These are phyloP conservation scores for Ustanciosporium gigantosporum DNA, from an alignment of 1,284 basidiomycete genomes.

Conservation along the genomic window DNA sequence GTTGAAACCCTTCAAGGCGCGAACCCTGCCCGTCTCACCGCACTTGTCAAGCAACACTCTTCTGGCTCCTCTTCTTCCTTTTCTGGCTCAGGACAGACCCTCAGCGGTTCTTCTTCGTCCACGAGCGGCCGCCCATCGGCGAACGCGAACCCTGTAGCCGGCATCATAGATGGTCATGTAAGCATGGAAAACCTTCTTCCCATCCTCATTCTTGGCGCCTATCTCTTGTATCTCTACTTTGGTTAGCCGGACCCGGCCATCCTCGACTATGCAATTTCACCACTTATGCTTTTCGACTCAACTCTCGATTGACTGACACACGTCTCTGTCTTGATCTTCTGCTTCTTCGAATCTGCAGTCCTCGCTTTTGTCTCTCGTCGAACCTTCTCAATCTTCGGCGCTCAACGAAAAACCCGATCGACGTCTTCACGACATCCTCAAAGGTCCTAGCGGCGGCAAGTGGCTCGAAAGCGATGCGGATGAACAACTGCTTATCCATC, in stretches of 20 bases:
- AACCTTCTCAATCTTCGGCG: conserved; percentile 69
- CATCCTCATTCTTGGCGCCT: conserved; percentile 33
- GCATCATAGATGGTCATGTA: conserved; percentile 39
- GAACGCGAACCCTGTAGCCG: conserved; percentile 11
- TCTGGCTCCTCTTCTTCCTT: conserved; percentile 29
- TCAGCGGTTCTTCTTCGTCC: conserved; percentile 28
- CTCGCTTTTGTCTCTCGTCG: conserved; percentile 70
- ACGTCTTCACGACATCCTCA: conserved; percentile 67
- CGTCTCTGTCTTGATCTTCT: conserved; percentile 69
- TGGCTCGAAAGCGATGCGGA: conserved; percentile 79
- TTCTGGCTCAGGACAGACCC: conserved; percentile 39
- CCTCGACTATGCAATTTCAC: background rate
- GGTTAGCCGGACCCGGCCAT: conserved; percentile 4
- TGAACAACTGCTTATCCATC: conserved; percentile 67
- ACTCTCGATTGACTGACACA: conserved; percentile 12
- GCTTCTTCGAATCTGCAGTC: too few relatives aligned
- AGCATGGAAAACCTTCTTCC: conserved; percentile 44
- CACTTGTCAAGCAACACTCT: conserved; percentile 51
- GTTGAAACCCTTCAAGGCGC: conserved; percentile 58
- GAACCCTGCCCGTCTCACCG: conserved; percentile 37
- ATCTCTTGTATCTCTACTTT: conserved; percentile 38
- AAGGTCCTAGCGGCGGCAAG: conserved; percentile 64
- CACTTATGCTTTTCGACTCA: too few relatives aligned
- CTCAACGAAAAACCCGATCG: conserved; percentile 74
- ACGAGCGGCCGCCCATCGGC: conserved; percentile 7